Evolutionary conservation across 441 rosid genomes (phyloP).

Genomic region (Euphorbia corollata): DNA sequence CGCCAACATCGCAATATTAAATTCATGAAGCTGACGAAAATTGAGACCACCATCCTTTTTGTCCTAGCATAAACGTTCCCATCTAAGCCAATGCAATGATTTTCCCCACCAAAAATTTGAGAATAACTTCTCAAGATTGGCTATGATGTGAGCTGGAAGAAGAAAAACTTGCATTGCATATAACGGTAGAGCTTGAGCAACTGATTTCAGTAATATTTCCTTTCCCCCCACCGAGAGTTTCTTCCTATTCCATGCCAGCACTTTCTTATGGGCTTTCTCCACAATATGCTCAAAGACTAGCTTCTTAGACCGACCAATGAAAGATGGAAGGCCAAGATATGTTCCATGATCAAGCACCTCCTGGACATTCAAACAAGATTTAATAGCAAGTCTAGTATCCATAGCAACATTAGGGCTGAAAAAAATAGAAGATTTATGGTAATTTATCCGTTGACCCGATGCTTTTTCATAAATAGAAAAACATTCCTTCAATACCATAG

Average conservation of each 20-base stretch:
- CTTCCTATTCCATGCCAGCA: not conserved
- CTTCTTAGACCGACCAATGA: no score
- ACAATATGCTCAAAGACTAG: no score
- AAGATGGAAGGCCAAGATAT: no score
- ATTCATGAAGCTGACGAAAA: not conserved
- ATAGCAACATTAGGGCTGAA: no score
- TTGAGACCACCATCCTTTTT: not conserved
- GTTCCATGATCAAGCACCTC: no score
- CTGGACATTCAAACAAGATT: no score
- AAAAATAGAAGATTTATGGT: no score
- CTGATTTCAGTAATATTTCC: not conserved
- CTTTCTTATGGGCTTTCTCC: not conserved
- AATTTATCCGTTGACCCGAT: no score
- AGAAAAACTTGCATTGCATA: not conserved
- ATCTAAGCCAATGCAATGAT: not conserved
- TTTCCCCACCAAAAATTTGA: not conserved
- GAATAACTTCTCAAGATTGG: not conserved
- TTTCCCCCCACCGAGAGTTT: not conserved
- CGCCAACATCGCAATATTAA: not conserved
- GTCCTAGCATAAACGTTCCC: not conserved
- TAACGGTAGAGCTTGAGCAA: not conserved
- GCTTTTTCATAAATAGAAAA: no score
- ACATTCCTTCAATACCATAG: no score
- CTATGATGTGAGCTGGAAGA: not conserved
- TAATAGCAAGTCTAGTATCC: no score